Evolutionary conservation across 352 stramenopile genomes (phyloP), one percentile per base, ranked within the genome.

Genomic region (Pilasporangium apinafurcum): DNA sequence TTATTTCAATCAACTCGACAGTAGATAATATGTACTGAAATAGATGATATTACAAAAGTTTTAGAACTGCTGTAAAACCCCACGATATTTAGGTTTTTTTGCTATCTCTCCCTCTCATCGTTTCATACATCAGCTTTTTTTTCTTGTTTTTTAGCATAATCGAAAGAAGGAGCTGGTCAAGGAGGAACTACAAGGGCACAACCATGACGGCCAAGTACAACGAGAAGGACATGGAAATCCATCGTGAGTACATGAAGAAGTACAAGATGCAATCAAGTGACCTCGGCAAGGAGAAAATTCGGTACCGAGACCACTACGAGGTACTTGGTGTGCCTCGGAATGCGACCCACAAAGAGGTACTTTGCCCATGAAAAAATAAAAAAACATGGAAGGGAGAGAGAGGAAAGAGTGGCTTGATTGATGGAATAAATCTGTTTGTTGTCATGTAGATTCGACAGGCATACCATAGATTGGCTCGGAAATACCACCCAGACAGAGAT

Each of bases 401-500:
- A 31, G 12, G 5, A 14, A 25, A 28, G 4, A 35, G 44, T 27
- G 3, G 32, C n/a, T 20, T 17, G 28, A 18, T 37, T 53, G 31
- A 48, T 46, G 13, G 31, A 43, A 20, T 1, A 37, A 6, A 20
- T 13, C 12, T 40, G 18, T 18, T 13, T 54, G 14, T 48, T 41
- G 17, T 20, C 16, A 25, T 43, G 28, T 39, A 88, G 72, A 98
- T 99, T 59, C 97, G 97, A 50, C 70, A 81, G 37, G 82, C 86
- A 5, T 97, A 97, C 53, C 79, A 83, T 8, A 92, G 81, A 53
- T 56, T 95, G 31, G 85, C 80, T 32, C 67, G 95, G 29, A 75
- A 77, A 47, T 95, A 80, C 43, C 88, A 97, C 50, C 88, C 88
- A 1, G 88, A 97, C 53, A 92, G 95, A 51, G 98, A 98, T 64